A percentile compares a stretch with the other conserved stretches of the same genome.
Evolutionary conservation across 2,329 filamentous ascomycete species (phyloP).

Genomic region (Zopfia rhizophila): DNA sequence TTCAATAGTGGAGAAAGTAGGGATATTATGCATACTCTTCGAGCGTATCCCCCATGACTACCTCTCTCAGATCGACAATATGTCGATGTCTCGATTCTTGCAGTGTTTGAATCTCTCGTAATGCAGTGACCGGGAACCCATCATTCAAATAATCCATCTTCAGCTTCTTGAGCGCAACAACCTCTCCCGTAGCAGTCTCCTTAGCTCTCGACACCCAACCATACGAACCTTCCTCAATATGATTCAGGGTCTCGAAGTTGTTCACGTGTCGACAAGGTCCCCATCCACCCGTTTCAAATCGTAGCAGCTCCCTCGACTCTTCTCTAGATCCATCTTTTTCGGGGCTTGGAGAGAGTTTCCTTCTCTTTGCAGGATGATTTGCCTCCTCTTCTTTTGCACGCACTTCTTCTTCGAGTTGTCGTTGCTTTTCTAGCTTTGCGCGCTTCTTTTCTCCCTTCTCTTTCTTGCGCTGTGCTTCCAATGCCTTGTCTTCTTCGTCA

Average conservation of each 20-base stretch:
- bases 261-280: slow-evolving; percentile 79
- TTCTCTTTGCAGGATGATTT: slow-evolving; percentile 64
- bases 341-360: slow-evolving; percentile 67
- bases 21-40: slow-evolving; percentile 63
- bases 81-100: slow-evolving; percentile 83
- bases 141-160: slow-evolving; percentile 85
- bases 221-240: slow-evolving; percentile 97
- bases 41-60: slow-evolving; percentile 77
- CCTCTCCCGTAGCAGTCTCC: slow-evolving; percentile 75
- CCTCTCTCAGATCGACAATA: slow-evolving; percentile 82
- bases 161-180: slow-evolving; percentile 92
- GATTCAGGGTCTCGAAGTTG: slow-evolving; percentile 91
- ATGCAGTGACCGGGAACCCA: slow-evolving; percentile 89
- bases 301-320: slow-evolving; percentile 67
- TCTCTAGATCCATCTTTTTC: slow-evolving; percentile 35
- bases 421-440: slow-evolving; percentile 82
- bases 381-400: slow-evolving; percentile 39
- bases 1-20: slow-evolving; percentile 13
- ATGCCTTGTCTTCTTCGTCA: slow-evolving; percentile 80
- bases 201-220: slow-evolving; percentile 90
- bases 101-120: slow-evolving; percentile 93
- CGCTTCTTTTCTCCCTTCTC: slow-evolving; percentile 93
- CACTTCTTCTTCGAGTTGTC: slow-evolving; percentile 66
- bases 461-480: slow-evolving; percentile 75
- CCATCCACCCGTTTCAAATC: slow-evolving; percentile 77